Evolutionary conservation across 768 basidiomycete genomes (phyloP).

Genomic region (Amanita pseudoporphyria): DNA sequence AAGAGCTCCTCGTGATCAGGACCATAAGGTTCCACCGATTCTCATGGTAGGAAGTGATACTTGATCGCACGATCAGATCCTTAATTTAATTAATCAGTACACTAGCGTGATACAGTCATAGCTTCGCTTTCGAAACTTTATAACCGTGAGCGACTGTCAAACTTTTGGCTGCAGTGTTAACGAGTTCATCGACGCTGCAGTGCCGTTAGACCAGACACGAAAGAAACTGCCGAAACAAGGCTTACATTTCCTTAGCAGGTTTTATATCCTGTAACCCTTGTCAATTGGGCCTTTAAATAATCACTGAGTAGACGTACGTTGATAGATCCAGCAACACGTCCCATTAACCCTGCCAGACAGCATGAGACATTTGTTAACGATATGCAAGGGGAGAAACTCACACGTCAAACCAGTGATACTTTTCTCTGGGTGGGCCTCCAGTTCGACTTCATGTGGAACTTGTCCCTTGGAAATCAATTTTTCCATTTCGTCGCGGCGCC

Average conservation of each 20-base stretch:
- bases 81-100: neutral
- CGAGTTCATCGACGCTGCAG: constrained; percentile 71
- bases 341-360: constrained; percentile 57
- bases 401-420: constrained; percentile 50
- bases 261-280: constrained; percentile 50
- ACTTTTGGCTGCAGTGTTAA: constrained; percentile 55
- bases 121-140: constrained; percentile 37
- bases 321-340: constrained; percentile 66
- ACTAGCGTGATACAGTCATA: constrained; percentile 20
- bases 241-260: constrained; percentile 78
- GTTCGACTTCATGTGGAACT: constrained; percentile 69
- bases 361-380: neutral
- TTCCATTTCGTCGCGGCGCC: constrained; percentile 48
- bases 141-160: constrained; percentile 35
- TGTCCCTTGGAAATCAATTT: constrained; percentile 51
- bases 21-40: neutral
- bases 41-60: no score
- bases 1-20: neutral
- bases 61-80: no score
- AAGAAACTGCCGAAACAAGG: constrained; percentile 8
- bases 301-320: constrained; percentile 27
- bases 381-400: constrained; percentile 22
- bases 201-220: constrained; percentile 9
- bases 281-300: neutral
- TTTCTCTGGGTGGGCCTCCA: constrained; percentile 59